Conservation (phyloP, 2,329 filamentous ascomycete species). For the Helotiales sp. region DNA sequence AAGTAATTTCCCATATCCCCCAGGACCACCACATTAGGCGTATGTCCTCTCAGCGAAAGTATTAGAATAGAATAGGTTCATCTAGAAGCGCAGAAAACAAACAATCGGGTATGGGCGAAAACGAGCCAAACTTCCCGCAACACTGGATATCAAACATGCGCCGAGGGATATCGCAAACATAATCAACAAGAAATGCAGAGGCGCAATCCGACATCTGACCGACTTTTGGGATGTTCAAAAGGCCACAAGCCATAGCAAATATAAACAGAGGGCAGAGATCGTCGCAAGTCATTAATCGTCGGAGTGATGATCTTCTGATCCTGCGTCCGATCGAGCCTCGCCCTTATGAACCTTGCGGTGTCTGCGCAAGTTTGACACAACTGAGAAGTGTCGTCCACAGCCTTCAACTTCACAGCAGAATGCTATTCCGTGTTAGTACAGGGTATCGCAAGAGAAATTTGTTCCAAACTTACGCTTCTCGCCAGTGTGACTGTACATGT, state of each 20-base stretch:
- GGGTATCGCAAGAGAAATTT: neutral
- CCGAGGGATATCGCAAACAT: slow-evolving; percentile 32
- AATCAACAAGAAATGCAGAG: slow-evolving; percentile 16
- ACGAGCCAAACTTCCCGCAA: slow-evolving; percentile 9
- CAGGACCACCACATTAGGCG: slow-evolving; percentile 13
- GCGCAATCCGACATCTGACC: slow-evolving; percentile 16
- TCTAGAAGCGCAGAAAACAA: slow-evolving; percentile 11
- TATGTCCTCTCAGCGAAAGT: slow-evolving; percentile 17
- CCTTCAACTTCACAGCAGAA: slow-evolving; percentile 94
- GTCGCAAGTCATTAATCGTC: slow-evolving; percentile 47
- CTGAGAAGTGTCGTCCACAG: slow-evolving; percentile 94
- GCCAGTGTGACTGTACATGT: slow-evolving; percentile 98
- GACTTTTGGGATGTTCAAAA: slow-evolving; percentile 1
- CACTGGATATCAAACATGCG: slow-evolving; percentile 19
- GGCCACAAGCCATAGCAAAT: slow-evolving; percentile 10
- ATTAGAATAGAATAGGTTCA: slow-evolving; percentile 23
- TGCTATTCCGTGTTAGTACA: slow-evolving; percentile 57
- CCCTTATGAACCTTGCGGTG: slow-evolving; percentile 97
- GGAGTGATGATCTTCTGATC: slow-evolving; percentile 64
- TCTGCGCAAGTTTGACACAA: slow-evolving; percentile 91
- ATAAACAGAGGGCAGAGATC: slow-evolving; percentile 9
- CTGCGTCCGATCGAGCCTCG: slow-evolving; percentile 66
- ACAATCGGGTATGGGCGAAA: slow-evolving; percentile 12
- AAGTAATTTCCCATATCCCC: slow-evolving; percentile 14
- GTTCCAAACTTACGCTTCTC: slow-evolving; percentile 80